Base-by-base conservation (phyloP, 108 stramenopile genomes). In the Seminavis robusta region DNA sequence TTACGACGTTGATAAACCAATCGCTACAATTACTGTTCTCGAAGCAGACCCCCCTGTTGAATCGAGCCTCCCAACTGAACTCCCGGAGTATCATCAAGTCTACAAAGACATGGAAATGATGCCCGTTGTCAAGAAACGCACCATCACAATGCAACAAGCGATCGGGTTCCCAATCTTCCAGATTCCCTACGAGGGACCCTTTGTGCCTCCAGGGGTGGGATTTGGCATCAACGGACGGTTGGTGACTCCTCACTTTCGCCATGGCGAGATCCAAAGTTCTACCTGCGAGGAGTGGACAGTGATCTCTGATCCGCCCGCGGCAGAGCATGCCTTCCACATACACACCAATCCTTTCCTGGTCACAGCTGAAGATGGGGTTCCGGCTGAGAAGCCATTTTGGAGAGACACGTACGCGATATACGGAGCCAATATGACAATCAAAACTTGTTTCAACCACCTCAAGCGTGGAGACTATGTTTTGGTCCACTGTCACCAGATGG, bases 401-500 rank as follows among this genome's bases (percentile, higher is more conserved):
- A 20, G 30, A n/a, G 56, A 58, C 8, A 58, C 56, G n/a, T 17
- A 30, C n/a, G 44, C 27, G 1, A 19, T 47, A 9, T n/a, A n/a
- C n/a, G 15, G 23, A 27, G 17, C 24, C n/a, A 58, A 58, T 10
- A 33, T 58, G 25, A 58, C 56, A 4, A 30, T 37, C 36, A 19
- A 33, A 7, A 17, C 36, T 53, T 53, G 52, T 33, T 53, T 53
- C 34, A 17, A 33, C 52, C 19, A 48, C n/a, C n/a, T 48, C 2
- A 3, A 8, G 20, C 52, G 33, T 33, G 34, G 52, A 20, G 52
- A 53, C 4, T 26, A 17, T 13, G 16, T 58, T n/a, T 28, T 46
- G 13, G 56, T 58, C 2, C 56, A 58, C 30, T 58, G 56, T 29
- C 56, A 58, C 28, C 44, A 46, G 56, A 25, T 30, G 20, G 6